Evolutionary conservation across 352 stramenopile species (phyloP).

Genomic region (Discostella stelligera): DNA sequence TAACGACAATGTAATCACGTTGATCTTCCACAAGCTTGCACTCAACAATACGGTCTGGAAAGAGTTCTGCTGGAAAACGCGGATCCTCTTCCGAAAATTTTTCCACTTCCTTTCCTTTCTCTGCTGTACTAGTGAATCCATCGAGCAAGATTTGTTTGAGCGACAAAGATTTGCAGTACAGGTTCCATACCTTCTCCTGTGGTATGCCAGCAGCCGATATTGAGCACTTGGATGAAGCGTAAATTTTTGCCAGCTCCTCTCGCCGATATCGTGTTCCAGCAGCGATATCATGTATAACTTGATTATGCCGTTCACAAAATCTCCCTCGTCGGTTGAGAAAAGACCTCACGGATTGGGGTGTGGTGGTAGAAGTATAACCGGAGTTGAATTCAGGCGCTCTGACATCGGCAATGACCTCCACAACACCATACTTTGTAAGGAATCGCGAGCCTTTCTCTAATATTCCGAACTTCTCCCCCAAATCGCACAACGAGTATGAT

Average conservation of each 20-base stretch:
- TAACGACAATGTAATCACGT: constrained; percentile 9
- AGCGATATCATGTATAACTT: constrained; percentile 23
- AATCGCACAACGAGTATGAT: neutral
- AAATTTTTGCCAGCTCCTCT: constrained; percentile 34
- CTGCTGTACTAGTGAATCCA: constrained; percentile 16
- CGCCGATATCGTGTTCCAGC: constrained; percentile 27
- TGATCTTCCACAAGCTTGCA: constrained; percentile 63
- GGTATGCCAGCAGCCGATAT: constrained; percentile 1
- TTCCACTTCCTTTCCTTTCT: constrained; percentile 12
- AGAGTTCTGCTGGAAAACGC: constrained; percentile 37
- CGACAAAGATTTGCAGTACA: constrained; percentile 43
- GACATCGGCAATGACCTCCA: constrained; percentile 70
- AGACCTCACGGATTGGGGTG: neutral
- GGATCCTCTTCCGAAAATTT: constrained; percentile 36
- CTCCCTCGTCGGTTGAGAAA: constrained; percentile 8
- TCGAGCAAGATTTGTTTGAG: constrained; percentile 36
- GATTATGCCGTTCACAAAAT: constrained; percentile 1
- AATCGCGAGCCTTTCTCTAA: constrained; percentile 55
- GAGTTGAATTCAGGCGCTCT: constrained; percentile 27
- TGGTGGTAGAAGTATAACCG: neutral
- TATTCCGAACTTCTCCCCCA: constrained; percentile 14
- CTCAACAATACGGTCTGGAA: constrained; percentile 72
- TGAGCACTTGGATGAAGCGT: constrained; percentile 17
- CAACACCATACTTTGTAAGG: constrained; percentile 70
- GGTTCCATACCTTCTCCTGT: constrained; percentile 32